Evolutionary conservation across 148 eudicot genomes (phyloP), one percentile per base, ranked within the genome.

Genomic region (Hydrangea macrophylla): DNA sequence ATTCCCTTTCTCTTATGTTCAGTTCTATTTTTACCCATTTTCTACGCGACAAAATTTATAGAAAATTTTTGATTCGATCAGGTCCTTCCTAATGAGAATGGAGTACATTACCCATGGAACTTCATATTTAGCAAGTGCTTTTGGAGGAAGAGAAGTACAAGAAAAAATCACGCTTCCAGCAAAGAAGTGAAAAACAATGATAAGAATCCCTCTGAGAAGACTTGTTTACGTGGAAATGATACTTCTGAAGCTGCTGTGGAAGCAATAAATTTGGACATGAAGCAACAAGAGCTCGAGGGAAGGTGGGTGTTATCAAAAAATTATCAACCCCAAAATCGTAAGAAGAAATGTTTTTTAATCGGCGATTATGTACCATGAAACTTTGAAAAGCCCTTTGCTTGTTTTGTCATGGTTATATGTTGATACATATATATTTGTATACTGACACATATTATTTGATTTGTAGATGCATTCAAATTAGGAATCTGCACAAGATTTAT

Each of bases 211-310:
- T 64, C 20, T 15, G 82, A 69, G 33, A 68, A 60, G 25, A 25
- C 62, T 54, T 56, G 37, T 74, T 64, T 68, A 69, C 42, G 30
- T 61, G 78, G 65, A 69, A 72, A 65, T 53, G 80, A 75, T 37
- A 60, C 60, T 36, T 67, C 64, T 67, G 65, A 60, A 72, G 82
- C 83, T 53, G 67, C 74, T 20, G 70, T 85, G 70, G 97, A 95
- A 85, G 83, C 88, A 24, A 80, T 82, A 72, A 95, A 85, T 85
- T 84, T 91, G 65, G 99, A 91, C 62, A 95, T 95, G 99, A 95
- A 91, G 77, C 99, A 95, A 75, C 99, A 95, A 81, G 96, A 89
- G 78, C 78, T 81, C 73, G 99, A 91, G 69, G 81, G 87, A 58
- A 85, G 97, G 99, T 95, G 65, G 33, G 64, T 51, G n/a, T 40